Evolutionary conservation across 1,284 basidiomycete genomes (phyloP).

Genomic region (Cryptococcus amylolentus): DNA sequence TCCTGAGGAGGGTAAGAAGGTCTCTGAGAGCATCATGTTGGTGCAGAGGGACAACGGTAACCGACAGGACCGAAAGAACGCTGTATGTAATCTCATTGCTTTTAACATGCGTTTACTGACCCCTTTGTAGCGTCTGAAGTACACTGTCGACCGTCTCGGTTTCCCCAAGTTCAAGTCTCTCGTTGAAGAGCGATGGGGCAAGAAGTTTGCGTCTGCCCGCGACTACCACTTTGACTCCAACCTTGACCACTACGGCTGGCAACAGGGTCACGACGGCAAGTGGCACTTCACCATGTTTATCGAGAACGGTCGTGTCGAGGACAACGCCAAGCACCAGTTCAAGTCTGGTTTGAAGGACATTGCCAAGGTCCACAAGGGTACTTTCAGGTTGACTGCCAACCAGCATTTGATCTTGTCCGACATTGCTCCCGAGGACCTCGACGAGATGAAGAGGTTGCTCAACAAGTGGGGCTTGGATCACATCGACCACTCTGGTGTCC

Average conservation of each 20-base stretch:
- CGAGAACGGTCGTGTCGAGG: constrained; percentile 95
- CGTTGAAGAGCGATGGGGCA: constrained; percentile 86
- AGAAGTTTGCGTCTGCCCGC: constrained; percentile 67
- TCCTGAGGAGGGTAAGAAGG: constrained; percentile 75
- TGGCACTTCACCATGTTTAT: constrained; percentile 94
- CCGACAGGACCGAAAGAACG: constrained; percentile 74
- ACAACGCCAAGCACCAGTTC: constrained; percentile 85
- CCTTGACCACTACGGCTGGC: constrained; percentile 93
- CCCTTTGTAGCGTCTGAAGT: constrained; percentile 67
- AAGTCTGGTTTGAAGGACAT: constrained; percentile 91
- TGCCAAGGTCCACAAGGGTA: constrained; percentile 88
- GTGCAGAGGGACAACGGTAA: constrained; percentile 96
- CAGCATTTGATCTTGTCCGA: constrained; percentile 92
- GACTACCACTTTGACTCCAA: constrained; percentile 83
- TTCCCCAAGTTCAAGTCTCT: constrained; percentile 79
- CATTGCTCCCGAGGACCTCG: constrained; percentile 67
- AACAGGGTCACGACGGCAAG: constrained; percentile 77
- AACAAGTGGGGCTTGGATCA: constrained; percentile 90
- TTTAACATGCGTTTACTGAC: not conserved
- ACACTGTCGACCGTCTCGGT: constrained; percentile 95
- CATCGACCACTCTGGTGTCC: constrained; percentile 71
- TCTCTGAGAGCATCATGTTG: constrained; percentile 90
- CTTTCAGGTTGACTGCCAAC: constrained; percentile 89
- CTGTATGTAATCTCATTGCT: constrained; percentile 42
- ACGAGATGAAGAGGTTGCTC: constrained; percentile 73